These are phyloP conservation scores for Tilletia indica DNA, from an alignment of 1,284 basidiomycete genomes.

Conservation along the genomic window DNA sequence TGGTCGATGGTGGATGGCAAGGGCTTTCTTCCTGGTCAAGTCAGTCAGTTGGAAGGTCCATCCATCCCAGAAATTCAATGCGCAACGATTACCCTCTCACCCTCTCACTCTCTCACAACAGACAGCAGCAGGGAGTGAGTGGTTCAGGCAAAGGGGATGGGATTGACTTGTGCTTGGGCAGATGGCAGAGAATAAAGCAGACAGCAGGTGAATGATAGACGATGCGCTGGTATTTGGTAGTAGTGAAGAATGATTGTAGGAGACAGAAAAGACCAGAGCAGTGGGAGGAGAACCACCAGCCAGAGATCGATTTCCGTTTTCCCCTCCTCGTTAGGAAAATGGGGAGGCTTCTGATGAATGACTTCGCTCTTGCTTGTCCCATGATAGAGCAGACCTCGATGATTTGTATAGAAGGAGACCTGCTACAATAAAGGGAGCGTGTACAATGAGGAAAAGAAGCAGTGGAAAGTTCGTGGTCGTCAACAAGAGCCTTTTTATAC, in stretches of 20 bases:
- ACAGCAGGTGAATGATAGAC: too few species aligned
- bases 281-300: not conserved
- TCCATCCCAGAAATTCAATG: too few species aligned
- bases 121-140: too few species aligned
- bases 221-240: too few species aligned
- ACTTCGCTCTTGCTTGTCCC: slow-evolving; percentile 13
- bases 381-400: slow-evolving; percentile 14
- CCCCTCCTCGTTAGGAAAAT: too few species aligned
- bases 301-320: not conserved
- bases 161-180: too few species aligned
- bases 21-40: not conserved
- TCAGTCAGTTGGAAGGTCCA: too few species aligned
- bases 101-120: not conserved
- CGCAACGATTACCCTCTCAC: not conserved
- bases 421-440: slow-evolving; percentile 15
- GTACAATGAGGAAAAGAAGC: slow-evolving; percentile 9
- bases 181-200: too few species aligned
- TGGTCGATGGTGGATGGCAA: not conserved
- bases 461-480: not conserved
- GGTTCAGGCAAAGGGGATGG: too few species aligned
- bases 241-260: too few species aligned
- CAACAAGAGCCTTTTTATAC: not conserved
- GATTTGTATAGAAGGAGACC: not conserved
- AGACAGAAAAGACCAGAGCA: not conserved
- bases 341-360: too few species aligned